Conservation (phyloP, 495 filamentous ascomycete genomes). For the Jackrogersella multiformis region DNA sequence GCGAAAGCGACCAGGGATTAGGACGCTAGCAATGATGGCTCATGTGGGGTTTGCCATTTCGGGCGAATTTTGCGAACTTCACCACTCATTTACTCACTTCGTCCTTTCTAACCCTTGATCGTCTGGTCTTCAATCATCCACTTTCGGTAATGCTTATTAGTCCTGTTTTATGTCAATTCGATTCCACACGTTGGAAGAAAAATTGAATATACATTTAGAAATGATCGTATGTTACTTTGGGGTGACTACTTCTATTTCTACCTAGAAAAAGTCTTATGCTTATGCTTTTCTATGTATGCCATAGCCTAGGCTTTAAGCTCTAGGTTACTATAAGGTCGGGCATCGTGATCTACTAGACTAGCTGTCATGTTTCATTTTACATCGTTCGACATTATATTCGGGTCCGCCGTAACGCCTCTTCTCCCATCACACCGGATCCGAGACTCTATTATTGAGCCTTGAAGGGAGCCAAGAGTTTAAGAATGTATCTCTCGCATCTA, state of each 20-base stretch:
- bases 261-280: no score
- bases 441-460: no score
- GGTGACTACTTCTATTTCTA: neutral
- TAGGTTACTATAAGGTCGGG: neutral
- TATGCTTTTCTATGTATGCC: no score
- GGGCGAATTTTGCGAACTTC: constrained; percentile 35
- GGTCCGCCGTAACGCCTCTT: neutral
- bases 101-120: neutral
- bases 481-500: no score
- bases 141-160: neutral
- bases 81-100: constrained; percentile 5
- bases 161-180: neutral
- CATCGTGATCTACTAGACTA: neutral
- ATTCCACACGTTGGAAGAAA: neutral
- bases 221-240: neutral
- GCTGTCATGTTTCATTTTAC: constrained; percentile 5
- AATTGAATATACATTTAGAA: neutral
- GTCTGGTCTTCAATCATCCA: neutral
- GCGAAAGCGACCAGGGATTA: constrained; percentile 4
- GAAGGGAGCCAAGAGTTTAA: no score
- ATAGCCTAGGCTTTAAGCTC: no score
- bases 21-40: constrained; percentile 14
- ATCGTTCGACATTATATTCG: neutral
- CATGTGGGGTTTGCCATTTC: constrained; percentile 25
- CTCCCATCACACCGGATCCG: neutral